phyloP scores from a whole-genome alignment of 257 asterid genomes.

The Solanum paucissectum region DNA sequence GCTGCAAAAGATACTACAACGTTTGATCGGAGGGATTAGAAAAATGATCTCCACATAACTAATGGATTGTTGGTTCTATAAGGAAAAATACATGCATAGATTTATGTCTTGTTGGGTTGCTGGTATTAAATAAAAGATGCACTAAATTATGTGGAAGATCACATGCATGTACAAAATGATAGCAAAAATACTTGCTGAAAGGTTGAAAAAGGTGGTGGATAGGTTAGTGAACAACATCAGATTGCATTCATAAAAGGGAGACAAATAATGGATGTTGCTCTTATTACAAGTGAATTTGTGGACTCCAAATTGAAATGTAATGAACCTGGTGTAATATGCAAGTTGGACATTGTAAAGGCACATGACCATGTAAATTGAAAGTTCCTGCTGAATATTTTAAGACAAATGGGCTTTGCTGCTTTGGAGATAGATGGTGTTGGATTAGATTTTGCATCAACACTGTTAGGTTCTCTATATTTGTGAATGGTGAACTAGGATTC shows the following conservation, averaged over 20 bases:
- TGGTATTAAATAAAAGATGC: not conserved
- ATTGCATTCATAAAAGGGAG: not conserved
- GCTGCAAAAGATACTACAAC: not conserved
- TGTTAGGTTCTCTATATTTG: not conserved
- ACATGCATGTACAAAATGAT: not conserved
- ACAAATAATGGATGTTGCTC: not conserved
- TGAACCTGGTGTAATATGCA: not conserved
- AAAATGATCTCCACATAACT: not conserved
- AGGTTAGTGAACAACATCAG: not conserved
- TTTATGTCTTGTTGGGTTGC: not conserved
- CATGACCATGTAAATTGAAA: not conserved
- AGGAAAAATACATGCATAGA: not conserved
- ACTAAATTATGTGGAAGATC: not conserved
- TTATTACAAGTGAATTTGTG: not conserved
- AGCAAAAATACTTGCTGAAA: not conserved
- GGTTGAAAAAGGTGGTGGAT: not conserved
- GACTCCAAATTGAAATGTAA: not conserved
- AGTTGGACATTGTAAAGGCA: not conserved
- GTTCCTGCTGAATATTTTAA: not conserved
- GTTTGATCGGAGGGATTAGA: not conserved
- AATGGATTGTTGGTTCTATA: not conserved
- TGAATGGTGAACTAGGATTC: too few relatives aligned
- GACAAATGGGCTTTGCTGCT: not conserved
- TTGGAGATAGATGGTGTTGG: not conserved
- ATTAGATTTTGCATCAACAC: not conserved